phyloP scores from a whole-genome alignment of 2,329 filamentous ascomycete genomes.

The Juglanconis oblonga region DNA sequence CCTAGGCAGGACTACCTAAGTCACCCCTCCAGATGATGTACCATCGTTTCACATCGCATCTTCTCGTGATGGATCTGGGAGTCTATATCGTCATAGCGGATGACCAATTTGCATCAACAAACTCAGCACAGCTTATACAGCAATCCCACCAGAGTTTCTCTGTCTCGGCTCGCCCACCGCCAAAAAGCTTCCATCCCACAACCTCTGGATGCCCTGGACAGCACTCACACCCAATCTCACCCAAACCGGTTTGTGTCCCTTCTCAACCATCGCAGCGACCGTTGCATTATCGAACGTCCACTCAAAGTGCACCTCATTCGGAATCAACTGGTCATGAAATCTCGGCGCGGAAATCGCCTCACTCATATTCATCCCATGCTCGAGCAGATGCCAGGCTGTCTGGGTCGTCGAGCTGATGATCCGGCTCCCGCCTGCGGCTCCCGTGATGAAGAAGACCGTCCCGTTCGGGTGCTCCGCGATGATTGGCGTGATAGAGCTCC shows the following conservation, averaged over 20 bases:
- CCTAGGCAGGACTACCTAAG: too few relatives aligned
- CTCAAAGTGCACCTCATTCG: constrained; percentile 68
- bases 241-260: constrained; percentile 76
- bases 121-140: constrained; percentile 30
- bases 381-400: constrained; percentile 70
- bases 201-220: constrained; percentile 67
- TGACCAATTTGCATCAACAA: too few relatives aligned
- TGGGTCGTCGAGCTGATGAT: constrained; percentile 86
- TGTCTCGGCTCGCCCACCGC: constrained; percentile 83
- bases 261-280: constrained; percentile 59
- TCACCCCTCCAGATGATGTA: too few relatives aligned
- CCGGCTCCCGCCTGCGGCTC: constrained; percentile 76
- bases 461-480: constrained; percentile 70
- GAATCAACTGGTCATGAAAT: constrained; percentile 79
- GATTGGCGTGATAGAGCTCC: constrained; percentile 73
- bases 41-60: too few relatives aligned
- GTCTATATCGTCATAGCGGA: too few relatives aligned
- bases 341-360: constrained; percentile 67
- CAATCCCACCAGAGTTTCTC: constrained; percentile 65
- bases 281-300: constrained; percentile 68
- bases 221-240: constrained; percentile 63
- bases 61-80: too few relatives aligned
- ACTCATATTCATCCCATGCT: constrained; percentile 57
- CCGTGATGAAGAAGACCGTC: constrained; percentile 67
- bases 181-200: constrained; percentile 68